Evolutionary conservation across 2,329 filamentous ascomycete species (phyloP).

Genomic region (Fusarium austroafricanum): DNA sequence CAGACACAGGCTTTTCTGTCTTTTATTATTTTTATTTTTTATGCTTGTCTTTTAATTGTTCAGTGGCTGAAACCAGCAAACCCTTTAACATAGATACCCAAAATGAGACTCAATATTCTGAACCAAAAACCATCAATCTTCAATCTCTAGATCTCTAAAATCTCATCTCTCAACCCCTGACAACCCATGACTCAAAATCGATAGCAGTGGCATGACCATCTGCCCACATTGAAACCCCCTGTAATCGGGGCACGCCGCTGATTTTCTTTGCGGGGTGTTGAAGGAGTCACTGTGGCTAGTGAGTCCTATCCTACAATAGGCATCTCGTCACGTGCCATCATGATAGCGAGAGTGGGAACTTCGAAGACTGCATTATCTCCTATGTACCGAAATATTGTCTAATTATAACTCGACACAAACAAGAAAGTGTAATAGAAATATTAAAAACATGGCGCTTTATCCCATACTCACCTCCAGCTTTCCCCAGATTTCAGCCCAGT

Average conservation of each 20-base stretch:
- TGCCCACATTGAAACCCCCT: slow-evolving; percentile 34
- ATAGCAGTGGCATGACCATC: slow-evolving; percentile 45
- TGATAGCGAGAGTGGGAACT: not conserved
- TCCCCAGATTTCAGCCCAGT: slow-evolving; percentile 6
- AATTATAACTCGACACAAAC: not conserved
- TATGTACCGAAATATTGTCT: not conserved
- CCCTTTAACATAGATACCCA: slow-evolving; percentile 35
- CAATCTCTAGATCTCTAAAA: slow-evolving; percentile 3
- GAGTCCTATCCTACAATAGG: not conserved
- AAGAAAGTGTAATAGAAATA: not conserved
- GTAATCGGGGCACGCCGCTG: slow-evolving; percentile 38
- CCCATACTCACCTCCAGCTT: not conserved
- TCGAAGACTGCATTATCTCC: not conserved
- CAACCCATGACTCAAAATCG: slow-evolving; percentile 19
- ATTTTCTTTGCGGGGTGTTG: slow-evolving; percentile 9
- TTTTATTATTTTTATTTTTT: not conserved
- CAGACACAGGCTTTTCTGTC: not conserved
- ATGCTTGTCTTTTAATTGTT: slow-evolving; percentile 9
- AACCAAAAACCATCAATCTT: not conserved
- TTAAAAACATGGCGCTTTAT: not conserved
- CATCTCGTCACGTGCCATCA: slow-evolving; percentile 2
- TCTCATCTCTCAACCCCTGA: slow-evolving; percentile 18
- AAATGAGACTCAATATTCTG: slow-evolving; percentile 25
- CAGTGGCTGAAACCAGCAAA: slow-evolving; percentile 14
- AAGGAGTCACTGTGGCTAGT: slow-evolving; percentile 30